Evolutionary conservation across 2,329 filamentous ascomycete genomes (phyloP), one percentile per base, ranked within the genome.

Genomic region (Colletotrichum costaricense): DNA sequence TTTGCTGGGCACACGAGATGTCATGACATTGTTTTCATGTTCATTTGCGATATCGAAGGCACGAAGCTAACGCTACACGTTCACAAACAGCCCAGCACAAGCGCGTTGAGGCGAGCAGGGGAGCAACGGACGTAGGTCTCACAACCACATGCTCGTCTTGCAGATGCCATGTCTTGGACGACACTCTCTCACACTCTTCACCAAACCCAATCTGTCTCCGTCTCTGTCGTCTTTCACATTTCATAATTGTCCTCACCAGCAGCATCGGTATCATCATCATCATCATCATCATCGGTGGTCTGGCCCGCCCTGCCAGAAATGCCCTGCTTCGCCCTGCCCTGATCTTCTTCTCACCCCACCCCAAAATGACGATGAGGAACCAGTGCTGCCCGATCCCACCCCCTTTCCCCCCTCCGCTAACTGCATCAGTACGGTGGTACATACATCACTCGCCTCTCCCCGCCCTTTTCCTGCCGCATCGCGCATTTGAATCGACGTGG

Each of bases 401-500:
- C 70, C 70, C 67, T 66, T 62, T 30, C 59, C 46, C 55, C 46
- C 52, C 64, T 65, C 67, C 56, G 35, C 70, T 65, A 73, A 66
- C 71, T 58, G n/a, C 60, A 56, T 73, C 67, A 73, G 67, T 73
- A 38, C 56, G 22, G 55, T 63, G 35, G 35, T 56, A 71, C 71
- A 63, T 73, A 49, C 71, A 73, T 57, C 67, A 73, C 60, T 71
- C 56, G 67, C 56, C 62, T 73, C 33, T 56, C 71, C 60, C 71
- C 60, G 71, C 67, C 56, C 55, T 71, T 63, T 70, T 57, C 66
- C 67, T 73, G 71, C 71, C 67, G 67, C 71, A 73, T 73, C 62
- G 62, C 67, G 67, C 67, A 66, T 73, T 60, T 42, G 69, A 64
- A 73, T 72, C 68, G 72, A 74, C 72, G 68, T 74, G 68, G 72